Evolutionary conservation across 2,329 filamentous ascomycete species (phyloP), one percentile per base, ranked within the genome.

Genomic region (Davidsoniella neocaledoniae): DNA sequence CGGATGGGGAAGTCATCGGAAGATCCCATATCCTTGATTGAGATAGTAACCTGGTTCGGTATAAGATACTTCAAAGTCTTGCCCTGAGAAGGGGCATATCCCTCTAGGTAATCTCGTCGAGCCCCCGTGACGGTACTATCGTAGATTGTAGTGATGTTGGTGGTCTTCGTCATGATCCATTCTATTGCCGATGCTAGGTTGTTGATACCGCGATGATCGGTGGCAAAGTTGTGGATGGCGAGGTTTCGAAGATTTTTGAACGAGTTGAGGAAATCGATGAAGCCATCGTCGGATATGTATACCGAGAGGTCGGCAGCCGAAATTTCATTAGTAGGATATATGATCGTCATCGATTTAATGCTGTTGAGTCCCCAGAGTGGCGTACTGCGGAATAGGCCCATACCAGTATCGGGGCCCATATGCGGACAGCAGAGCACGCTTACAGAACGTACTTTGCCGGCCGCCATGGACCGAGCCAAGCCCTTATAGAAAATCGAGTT

Each of bases 191-290:
- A 43, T 19, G 17, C 33, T n/a, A 39, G 37, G 42, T 17, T 16
- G 4, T 26, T 41, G 25, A 50, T 41, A 14, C 40, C 23, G 6
- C 23, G 25, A 12, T 17, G 46, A 29, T 49, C 48, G 42, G 46
- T 50, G 9, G 45, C 40, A 9, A 39, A 21, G 8, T 55, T 54
- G n/a, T 49, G 41, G n/a, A 57, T 38, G 17, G 53, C 51, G 29
- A 58, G 36, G 2, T 52, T 48, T 37, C 55, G 49, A 19, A 58
- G 50, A 26, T 54, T 55, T 2, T 55, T 51, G 17, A 58, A 56
- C 1, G 52, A 52, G 19, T 53, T 44, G n/a, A 57, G 29, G 43
- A 57, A 57, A 0, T 37, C 33, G 23, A 54, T 49, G 2, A 57
- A 46, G 25, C 52, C 47, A 4, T 50, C 46, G 39, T 46, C 47